phyloP scores from a whole-genome alignment of 164 flowering plant genomes.

The Umbellularia californica region DNA sequence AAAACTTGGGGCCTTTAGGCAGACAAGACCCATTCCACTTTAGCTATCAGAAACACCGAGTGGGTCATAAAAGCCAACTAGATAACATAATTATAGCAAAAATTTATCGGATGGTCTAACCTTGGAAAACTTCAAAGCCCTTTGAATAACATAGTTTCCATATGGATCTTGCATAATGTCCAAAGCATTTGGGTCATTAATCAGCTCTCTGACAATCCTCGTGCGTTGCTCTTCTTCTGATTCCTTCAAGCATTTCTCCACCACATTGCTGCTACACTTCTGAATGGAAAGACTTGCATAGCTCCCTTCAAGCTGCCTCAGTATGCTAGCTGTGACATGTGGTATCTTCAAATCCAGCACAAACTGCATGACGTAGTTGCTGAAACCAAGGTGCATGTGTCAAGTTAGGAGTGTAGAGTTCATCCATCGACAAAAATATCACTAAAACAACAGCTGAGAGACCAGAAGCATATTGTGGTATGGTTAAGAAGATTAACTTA shows the following conservation, averaged over 20 bases:
- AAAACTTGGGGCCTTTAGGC: neutral
- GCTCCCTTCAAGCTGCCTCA: constrained; percentile 45
- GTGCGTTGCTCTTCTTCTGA: constrained; percentile 34
- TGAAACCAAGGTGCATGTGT: constrained; percentile 15
- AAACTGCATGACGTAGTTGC: constrained; percentile 70
- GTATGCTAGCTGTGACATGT: constrained; percentile 37
- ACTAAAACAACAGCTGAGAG: neutral
- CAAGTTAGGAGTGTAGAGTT: neutral
- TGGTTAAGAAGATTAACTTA: constrained; percentile 17
- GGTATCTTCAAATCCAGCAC: constrained; percentile 41
- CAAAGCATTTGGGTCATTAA: constrained; percentile 31
- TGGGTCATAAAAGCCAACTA: neutral
- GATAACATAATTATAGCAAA: neutral
- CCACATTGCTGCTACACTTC: constrained; percentile 71
- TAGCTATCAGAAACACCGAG: no score
- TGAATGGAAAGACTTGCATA: constrained; percentile 51
- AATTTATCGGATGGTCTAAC: constrained; percentile 18
- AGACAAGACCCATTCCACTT: no score
- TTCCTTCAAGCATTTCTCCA: constrained; percentile 55
- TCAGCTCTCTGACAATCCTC: constrained; percentile 41
- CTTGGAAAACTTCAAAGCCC: constrained; percentile 46
- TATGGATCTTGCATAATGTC: constrained; percentile 54
- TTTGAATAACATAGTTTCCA: constrained; percentile 66
- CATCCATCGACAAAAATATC: neutral
- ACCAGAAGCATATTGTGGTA: neutral